Base-by-base conservation (phyloP, 2,329 filamentous ascomycete species). In the Remersonia thermophila region DNA sequence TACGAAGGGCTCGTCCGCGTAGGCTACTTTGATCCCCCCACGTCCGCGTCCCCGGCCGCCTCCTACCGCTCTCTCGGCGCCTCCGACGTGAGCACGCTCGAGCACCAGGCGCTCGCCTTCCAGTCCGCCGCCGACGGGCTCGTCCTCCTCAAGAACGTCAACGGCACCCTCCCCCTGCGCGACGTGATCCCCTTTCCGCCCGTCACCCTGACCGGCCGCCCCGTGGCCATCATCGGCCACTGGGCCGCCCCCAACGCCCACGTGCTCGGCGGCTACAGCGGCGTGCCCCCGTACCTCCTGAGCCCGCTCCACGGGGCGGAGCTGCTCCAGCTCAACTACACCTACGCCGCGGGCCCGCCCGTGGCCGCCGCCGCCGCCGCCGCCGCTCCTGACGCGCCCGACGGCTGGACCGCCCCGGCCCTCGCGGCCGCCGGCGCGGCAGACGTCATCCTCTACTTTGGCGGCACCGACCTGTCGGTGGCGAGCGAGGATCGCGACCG, bases 201-300 rank as follows among this genome's bases (percentile, higher is more conserved):
- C 0, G 49, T 75, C 59, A 63, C n/a, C 13, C 16, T 32, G 10
- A 66, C 48, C 57, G 62, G 31, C 63, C 71, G 73, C 7, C 61
- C 54, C 5, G 57, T 78, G 3, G 73, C 69, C 1, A 54, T 79
- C 29, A 57, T 79, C 18, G 74, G 73, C 0, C 64, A 63, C 32
- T 78, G 71, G 63, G 71, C 68, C 2, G 72, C 72, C 35, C 68
- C 68, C 6, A 71, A 69, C 0, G 58, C 55, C 4, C 63, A 75
- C 40, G 64, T 79, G 57, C 69, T 70, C 35, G 74, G 73, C 1
- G 73, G 72, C 46, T 79, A 80, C 53, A 60, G 50, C 39, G 73
- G 74, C 20, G 53, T 61, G 2, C 62, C 75, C 1, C 70, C 71
- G 0, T 78, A 70, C 52, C 55, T 71, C 3, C 65, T 62, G 42